Evolutionary conservation across 2,329 filamentous ascomycete genomes (phyloP).

Genomic region (Colletotrichum endophyticum): DNA sequence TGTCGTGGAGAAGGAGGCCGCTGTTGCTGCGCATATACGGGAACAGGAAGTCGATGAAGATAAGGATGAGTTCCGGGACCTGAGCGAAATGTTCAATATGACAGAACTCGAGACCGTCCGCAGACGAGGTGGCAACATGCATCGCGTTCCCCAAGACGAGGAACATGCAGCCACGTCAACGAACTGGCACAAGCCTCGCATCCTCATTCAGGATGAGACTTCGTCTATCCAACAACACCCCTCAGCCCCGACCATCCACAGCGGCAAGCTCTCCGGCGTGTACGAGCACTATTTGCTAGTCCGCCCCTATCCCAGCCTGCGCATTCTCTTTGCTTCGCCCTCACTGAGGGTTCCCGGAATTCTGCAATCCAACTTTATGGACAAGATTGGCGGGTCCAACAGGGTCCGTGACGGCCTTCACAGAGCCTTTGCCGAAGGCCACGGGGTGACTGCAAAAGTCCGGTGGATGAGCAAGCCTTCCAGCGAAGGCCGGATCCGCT

Average conservation of each 20-base stretch:
- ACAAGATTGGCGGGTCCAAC: slow-evolving; percentile 55
- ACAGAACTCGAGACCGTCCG: slow-evolving; percentile 70
- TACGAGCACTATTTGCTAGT: slow-evolving; percentile 68
- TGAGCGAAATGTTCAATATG: slow-evolving; percentile 74
- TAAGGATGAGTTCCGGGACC: slow-evolving; percentile 65
- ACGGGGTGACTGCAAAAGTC: slow-evolving; percentile 76
- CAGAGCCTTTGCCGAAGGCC: slow-evolving; percentile 69
- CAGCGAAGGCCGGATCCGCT: slow-evolving; percentile 66
- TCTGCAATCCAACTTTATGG: slow-evolving; percentile 63
- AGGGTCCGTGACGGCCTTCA: slow-evolving; percentile 53
- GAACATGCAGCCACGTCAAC: slow-evolving; percentile 34
- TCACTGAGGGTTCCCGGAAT: slow-evolving; percentile 71
- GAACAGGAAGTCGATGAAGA: slow-evolving; percentile 9
- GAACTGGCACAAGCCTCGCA: slow-evolving; percentile 43
- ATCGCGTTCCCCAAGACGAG: slow-evolving; percentile 52
- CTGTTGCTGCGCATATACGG: slow-evolving; percentile 31
- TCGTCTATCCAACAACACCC: slow-evolving; percentile 20
- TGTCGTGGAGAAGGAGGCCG: slow-evolving; percentile 34
- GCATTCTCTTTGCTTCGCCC: slow-evolving; percentile 73
- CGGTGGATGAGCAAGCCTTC: slow-evolving; percentile 66
- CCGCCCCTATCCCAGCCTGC: slow-evolving; percentile 68
- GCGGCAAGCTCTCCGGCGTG: slow-evolving; percentile 41
- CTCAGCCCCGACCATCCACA: slow-evolving; percentile 2
- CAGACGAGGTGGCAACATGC: slow-evolving; percentile 67
- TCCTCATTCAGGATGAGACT: slow-evolving; percentile 43